Conservation (phyloP, 441 rosid genomes). For the Gossypium gossypioides region DNA sequence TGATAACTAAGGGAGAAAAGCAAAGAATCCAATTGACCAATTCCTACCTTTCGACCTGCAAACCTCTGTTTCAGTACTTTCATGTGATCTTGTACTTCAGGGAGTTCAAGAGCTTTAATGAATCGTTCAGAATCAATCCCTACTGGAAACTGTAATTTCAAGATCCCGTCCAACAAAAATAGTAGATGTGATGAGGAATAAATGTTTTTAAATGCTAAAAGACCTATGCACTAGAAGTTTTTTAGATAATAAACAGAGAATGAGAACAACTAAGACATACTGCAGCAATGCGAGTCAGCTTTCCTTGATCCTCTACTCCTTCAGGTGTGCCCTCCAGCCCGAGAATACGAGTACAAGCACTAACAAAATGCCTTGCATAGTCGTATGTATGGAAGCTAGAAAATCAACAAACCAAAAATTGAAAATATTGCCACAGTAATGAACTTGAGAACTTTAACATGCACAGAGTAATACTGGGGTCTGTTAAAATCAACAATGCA, state of each 20-base stretch:
- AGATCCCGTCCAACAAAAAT: constrained; percentile 15
- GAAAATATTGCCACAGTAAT: background rate
- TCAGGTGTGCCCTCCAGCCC: constrained; percentile 81
- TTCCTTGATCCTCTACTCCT: constrained; percentile 81
- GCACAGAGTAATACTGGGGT: background rate
- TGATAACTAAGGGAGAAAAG: too few species aligned
- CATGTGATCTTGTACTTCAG: constrained; percentile 55
- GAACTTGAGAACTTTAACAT: background rate
- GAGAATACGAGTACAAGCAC: constrained; percentile 77
- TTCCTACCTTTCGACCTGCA: constrained; percentile 55
- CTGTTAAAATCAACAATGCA: background rate
- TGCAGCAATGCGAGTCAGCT: constrained; percentile 66
- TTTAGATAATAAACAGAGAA: background rate
- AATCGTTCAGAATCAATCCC: constrained; percentile 75
- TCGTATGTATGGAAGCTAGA: constrained; percentile 77
- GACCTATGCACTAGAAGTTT: background rate
- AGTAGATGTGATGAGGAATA: background rate
- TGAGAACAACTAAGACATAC: constrained; percentile 28
- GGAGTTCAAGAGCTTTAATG: constrained; percentile 52
- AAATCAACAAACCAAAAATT: background rate
- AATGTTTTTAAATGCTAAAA: background rate
- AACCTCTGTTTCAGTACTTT: constrained; percentile 58
- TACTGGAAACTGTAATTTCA: constrained; percentile 61
- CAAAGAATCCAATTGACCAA: background rate
- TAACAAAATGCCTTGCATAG: constrained; percentile 77